Base-by-base conservation (phyloP, 2,329 filamentous ascomycete species). In the Fusarium scirpi region DNA sequence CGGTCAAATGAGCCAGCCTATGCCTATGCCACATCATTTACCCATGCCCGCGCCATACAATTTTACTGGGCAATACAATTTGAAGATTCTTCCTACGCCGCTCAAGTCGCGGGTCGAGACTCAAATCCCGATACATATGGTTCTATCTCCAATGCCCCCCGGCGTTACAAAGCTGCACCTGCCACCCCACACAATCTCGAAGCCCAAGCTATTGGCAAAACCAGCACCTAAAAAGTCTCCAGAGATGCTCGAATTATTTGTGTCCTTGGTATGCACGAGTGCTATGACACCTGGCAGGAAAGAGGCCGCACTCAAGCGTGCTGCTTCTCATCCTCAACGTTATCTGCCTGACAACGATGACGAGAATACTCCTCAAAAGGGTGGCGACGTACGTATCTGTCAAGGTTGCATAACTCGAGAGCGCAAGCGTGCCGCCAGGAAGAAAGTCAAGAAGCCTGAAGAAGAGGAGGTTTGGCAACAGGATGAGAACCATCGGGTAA, bases 361-460 rank as follows among this genome's bases (percentile, higher is more conserved):
- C 51, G 88, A 90, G 27, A 88, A 90, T 56, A 92, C 91, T 58
- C 91, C 94, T 3, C 86, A 94, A 58, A 94, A 97, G 74, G 96
- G 96, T 45, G 96, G 93, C n/a, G 94, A 97, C 74, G 94, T 99
- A 20, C 90, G 91, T 73, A 98, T 98, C 66, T 99, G 96, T 80
- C 81, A 85, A 27, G 93, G 94, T n/a, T 99, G 96, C 80, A 96
- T 98, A 76, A 91, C 91, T 59, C 89, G 96, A 70, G 96, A 99
- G 80, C 88, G 93, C 58, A 98, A 98, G 82, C 89, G 96, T 54
- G 94, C 94, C 12, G 93, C 92, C 3, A 87, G 96, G 52, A 98
- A 98, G 82, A 98, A 97, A 85, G 88, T 93, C 66, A 96, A 97
- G 82, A 96, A 97, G 76, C 90, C 92, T 1, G 94, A 98, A 63